phyloP scores from a whole-genome alignment of 257 asterid species.

The Lycium ferocissimum region DNA sequence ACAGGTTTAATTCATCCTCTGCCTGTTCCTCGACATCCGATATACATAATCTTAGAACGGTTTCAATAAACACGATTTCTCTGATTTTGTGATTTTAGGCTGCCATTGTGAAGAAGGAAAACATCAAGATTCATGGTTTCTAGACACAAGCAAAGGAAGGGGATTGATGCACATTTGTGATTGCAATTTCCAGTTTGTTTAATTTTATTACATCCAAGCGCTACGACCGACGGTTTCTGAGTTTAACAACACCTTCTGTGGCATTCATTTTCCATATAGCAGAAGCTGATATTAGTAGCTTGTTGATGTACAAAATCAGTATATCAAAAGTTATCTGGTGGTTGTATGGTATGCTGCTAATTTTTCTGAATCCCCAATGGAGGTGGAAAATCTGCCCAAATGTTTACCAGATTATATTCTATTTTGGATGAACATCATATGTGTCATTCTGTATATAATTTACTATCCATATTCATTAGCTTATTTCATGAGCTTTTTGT shows the following conservation, averaged over 20 bases:
- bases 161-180: background rate
- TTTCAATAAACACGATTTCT: background rate
- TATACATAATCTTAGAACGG: background rate
- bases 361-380: slow-evolving; percentile 23
- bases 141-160: slow-evolving; percentile 28
- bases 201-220: background rate
- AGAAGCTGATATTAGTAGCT: slow-evolving; percentile 21
- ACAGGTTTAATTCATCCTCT: slow-evolving; percentile 34
- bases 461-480: slow-evolving; percentile 10
- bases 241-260: background rate
- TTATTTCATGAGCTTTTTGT: slow-evolving; percentile 23
- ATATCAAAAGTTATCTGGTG: background rate
- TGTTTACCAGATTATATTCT: slow-evolving; percentile 20
- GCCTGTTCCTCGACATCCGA: background rate
- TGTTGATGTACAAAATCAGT: slow-evolving; percentile 21
- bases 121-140: slow-evolving; percentile 40
- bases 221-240: background rate
- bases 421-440: slow-evolving; percentile 19
- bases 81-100: slow-evolving; percentile 10
- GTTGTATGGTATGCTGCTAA: background rate
- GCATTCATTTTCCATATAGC: background rate
- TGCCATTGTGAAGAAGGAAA: slow-evolving; percentile 39
- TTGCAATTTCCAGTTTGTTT: slow-evolving; percentile 13
- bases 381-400: background rate
- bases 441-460: slow-evolving; percentile 21